Base-by-base conservation (phyloP, 1,139 yeast species). In the Pichia sp. region DNA sequence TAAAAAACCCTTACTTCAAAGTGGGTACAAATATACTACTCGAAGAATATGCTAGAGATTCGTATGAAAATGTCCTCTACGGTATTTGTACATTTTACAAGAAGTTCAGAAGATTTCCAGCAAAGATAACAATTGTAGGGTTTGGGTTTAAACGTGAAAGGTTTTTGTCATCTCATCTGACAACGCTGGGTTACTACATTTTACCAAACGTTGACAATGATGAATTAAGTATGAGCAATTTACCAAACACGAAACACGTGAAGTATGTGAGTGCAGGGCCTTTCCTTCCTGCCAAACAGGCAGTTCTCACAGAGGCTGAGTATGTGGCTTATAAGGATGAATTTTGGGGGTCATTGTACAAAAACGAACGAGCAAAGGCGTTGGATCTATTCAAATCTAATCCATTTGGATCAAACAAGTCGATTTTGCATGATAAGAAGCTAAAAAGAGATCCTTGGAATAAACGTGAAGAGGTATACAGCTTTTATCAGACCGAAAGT, bases 41-140 rank as follows among this genome's bases (percentile, higher is more conserved):
- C 2, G 96, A 89, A 64, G 90, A 85, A 61, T 85, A 72, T 67
- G 92, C 96, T 0, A 72, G 90, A 48, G 96, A 89, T 67, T 87
- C 95, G 1, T 85, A 85, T 67, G 96, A 89, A 65, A 89, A 89
- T 66, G 78, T 88, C 7, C 60, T 87, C 2, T 87, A 81, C 66
- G 81, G 86, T 62, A 62, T 88, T 2, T 76, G 81, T 49, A 72
- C 85, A 50, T 88, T 77, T 66, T 71, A 76, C 48, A 84, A 84
- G 61, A 60, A 77, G 1, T 68, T 72, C 6, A 71, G 74, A 0
- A 44, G 16, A 1, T 84, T 79, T 60, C 95, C 96, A 0, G 53
- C 64, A 1, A 63, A 62, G 2, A 72, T 87, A 2, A 78, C 83
- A 0, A 75, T 89, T 6, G 79, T 84, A 6, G 95, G 96, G 2